Percentiles rank a stretch among this genome's conserved stretches.
Evolutionary conservation across 169 alveolate species (phyloP).

Genomic region (Cryptosporidium muris): DNA sequence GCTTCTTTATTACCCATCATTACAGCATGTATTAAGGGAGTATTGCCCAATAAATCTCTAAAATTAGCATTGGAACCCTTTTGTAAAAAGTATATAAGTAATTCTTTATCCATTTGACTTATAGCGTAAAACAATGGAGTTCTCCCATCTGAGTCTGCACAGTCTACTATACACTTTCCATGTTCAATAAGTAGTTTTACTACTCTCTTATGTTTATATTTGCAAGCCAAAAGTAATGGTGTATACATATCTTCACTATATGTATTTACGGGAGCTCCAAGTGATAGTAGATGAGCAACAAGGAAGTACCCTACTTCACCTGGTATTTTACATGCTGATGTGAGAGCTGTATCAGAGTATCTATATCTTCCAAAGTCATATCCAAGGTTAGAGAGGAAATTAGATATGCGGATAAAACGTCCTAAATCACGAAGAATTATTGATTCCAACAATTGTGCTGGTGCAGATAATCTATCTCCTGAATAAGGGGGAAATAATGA

Average conservation of each 20-base stretch:
- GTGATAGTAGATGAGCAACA: constrained; percentile 54
- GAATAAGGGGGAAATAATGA: constrained; percentile 12
- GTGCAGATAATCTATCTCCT: constrained; percentile 60
- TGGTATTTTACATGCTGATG: constrained; percentile 61
- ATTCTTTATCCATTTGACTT: constrained; percentile 32
- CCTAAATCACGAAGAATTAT: constrained; percentile 50
- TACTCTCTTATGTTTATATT: constrained; percentile 49
- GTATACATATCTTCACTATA: constrained; percentile 55
- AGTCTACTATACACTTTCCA: constrained; percentile 27
- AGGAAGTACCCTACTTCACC: constrained; percentile 65
- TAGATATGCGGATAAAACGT: constrained; percentile 33
- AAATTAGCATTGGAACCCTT: constrained; percentile 67
- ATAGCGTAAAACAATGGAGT: constrained; percentile 65
- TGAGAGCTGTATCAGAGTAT: constrained; percentile 57
- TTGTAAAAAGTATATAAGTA: constrained; percentile 26
- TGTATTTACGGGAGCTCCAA: constrained; percentile 49
- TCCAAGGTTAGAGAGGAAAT: constrained; percentile 41
- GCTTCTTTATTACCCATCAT: constrained; percentile 66
- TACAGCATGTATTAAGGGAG: constrained; percentile 60
- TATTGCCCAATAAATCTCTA: constrained; percentile 57
- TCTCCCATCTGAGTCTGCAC: constrained; percentile 61
- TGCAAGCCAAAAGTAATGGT: constrained; percentile 48
- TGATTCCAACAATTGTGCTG: constrained; percentile 51
- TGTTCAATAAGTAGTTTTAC: constrained; percentile 36
- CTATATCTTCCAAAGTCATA: constrained; percentile 52